A percentile compares a stretch with the other conserved stretches of the same genome.
Evolutionary conservation across 1,284 basidiomycete species (phyloP).

Genomic region (Marasmius oreades): DNA sequence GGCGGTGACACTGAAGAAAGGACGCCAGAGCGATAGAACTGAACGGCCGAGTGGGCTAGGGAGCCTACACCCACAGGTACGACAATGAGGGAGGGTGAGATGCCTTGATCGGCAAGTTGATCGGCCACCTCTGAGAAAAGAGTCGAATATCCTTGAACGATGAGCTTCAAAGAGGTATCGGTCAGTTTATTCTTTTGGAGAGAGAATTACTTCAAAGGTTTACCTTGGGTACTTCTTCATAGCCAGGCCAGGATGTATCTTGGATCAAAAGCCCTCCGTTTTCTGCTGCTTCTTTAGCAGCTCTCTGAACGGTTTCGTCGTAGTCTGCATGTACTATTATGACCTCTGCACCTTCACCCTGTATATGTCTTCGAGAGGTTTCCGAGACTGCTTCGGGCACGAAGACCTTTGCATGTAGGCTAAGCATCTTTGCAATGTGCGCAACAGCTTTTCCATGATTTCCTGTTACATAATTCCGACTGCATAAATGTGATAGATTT

Average conservation of each 20-base stretch:
- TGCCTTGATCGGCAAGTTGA: background rate
- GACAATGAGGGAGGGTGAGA: conserved; percentile 5
- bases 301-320: conserved; percentile 8
- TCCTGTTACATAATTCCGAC: no score
- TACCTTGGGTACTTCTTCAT: conserved; percentile 13
- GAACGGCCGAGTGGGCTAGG: conserved; percentile 13
- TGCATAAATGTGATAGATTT: no score
- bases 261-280: conserved; percentile 9
- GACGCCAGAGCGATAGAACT: conserved; percentile 3
- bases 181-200: background rate
- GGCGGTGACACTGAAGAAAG: background rate
- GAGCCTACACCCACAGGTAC: conserved; percentile 16
- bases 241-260: conserved; percentile 12
- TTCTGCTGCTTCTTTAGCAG: conserved; percentile 2
- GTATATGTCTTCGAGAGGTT: conserved; percentile 1
- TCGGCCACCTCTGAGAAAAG: conserved; percentile 11
- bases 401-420: conserved; percentile 1
- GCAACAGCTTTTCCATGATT: conserved; percentile 16
- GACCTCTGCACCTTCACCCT: conserved; percentile 8
- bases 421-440: conserved; percentile 7
- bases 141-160: conserved; percentile 15
- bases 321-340: conserved; percentile 4
- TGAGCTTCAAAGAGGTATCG: background rate
- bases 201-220: background rate
- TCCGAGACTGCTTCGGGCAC: conserved; percentile 8